Conservation (phyloP, 805 yeast genomes). For the Suhomyces canberraensis region DNA sequence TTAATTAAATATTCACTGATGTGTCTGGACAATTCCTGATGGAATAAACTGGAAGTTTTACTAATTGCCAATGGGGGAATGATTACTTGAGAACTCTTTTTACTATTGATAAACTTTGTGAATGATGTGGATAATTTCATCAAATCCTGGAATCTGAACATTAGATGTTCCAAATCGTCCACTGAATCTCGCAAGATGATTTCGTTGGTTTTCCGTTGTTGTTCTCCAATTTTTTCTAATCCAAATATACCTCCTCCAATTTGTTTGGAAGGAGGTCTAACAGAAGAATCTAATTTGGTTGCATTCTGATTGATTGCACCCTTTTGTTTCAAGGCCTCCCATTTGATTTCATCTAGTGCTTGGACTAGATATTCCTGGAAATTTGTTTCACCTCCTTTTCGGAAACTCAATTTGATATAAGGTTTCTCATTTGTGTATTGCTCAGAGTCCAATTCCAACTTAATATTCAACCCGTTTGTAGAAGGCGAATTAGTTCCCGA, state of each 20-base stretch:
- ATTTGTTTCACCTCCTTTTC: constrained; percentile 63
- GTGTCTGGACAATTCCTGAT: constrained; percentile 74
- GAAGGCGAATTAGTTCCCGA: not conserved
- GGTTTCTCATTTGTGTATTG: constrained; percentile 30
- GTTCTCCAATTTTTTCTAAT: constrained; percentile 55
- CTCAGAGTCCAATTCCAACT: constrained; percentile 29
- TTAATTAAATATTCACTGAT: constrained; percentile 63
- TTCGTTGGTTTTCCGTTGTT: constrained; percentile 55
- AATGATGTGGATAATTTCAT: constrained; percentile 53
- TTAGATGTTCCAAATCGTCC: constrained; percentile 70
- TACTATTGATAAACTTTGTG: constrained; percentile 11
- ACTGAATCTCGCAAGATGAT: constrained; percentile 63
- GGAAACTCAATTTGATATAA: constrained; percentile 68
- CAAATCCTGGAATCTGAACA: constrained; percentile 76
- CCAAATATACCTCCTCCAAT: constrained; percentile 63
- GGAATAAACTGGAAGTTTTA: constrained; percentile 36
- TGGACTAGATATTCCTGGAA: constrained; percentile 42
- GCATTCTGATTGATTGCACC: constrained; percentile 39
- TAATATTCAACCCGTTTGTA: constrained; percentile 8
- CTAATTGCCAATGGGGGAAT: constrained; percentile 36
- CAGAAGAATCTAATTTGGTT: constrained; percentile 17
- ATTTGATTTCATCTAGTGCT: constrained; percentile 45
- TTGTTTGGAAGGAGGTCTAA: constrained; percentile 1
- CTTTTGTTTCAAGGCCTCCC: constrained; percentile 40
- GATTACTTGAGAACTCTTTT: not conserved